Evolutionary conservation across 164 flowering plant species (phyloP).

Genomic region (Aristolochia californica): DNA sequence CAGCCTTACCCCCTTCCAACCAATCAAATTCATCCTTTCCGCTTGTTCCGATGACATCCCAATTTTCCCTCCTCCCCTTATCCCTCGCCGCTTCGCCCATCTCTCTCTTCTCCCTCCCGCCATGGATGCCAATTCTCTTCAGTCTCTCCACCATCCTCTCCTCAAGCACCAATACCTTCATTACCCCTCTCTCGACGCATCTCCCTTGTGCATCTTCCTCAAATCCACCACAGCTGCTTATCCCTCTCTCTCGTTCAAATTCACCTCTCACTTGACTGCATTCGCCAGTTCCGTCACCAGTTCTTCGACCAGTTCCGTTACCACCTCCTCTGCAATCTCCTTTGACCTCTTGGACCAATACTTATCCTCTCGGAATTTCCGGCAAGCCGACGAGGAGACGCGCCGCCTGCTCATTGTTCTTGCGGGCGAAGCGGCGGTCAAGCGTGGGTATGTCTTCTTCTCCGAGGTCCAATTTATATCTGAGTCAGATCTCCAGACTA

Average conservation of each 20-base stretch:
- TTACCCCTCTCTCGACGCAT: slow-evolving; percentile 17
- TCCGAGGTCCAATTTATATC: slow-evolving; percentile 84
- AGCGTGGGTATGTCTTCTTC: slow-evolving; percentile 91
- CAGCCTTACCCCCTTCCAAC: slow-evolving; percentile 37
- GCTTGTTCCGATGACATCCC: slow-evolving; percentile 13
- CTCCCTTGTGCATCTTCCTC: slow-evolving; percentile 17
- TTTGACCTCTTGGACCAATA: slow-evolving; percentile 46
- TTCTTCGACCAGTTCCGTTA: slow-evolving; percentile 12
- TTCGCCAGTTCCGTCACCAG: slow-evolving; percentile 16
- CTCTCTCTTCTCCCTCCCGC: too few relatives aligned
- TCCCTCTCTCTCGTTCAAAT: slow-evolving; percentile 10
- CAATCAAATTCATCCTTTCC: slow-evolving; percentile 32
- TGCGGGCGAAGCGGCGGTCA: slow-evolving; percentile 66
- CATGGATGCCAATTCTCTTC: slow-evolving; percentile 45
- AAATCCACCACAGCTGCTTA: slow-evolving; percentile 22
- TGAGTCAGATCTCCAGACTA: slow-evolving; percentile 39
- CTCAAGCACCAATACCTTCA: slow-evolving; percentile 15
- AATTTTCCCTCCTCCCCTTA: slow-evolving; percentile 18
- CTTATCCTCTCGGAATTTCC: slow-evolving; percentile 45
- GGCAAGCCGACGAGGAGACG: slow-evolving; percentile 85
- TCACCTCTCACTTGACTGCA: slow-evolving; percentile 16
- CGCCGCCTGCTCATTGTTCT: slow-evolving; percentile 77
- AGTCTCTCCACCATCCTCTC: slow-evolving; percentile 31
- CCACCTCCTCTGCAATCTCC: slow-evolving; percentile 28
- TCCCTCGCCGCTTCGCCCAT: slow-evolving; percentile 2